phyloP scores from a whole-genome alignment of 1,139 yeast genomes.

The Spencermartinsiella ligniputridi region DNA sequence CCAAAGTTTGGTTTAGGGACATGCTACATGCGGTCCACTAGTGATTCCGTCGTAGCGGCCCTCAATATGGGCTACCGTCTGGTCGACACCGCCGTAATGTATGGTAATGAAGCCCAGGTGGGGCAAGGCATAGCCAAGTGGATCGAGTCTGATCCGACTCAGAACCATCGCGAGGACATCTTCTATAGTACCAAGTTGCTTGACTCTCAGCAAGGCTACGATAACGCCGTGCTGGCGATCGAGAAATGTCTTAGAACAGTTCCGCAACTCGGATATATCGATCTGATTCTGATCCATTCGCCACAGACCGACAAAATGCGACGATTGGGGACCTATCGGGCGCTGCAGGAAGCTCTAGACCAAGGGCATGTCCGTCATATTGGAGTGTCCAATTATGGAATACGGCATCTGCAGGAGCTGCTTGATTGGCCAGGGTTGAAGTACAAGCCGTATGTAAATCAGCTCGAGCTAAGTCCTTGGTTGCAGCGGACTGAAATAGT shows the following conservation, averaged over 20 bases:
- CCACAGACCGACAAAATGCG: slow-evolving; percentile 31
- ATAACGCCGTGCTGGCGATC: slow-evolving; percentile 52
- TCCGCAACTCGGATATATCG: slow-evolving; percentile 51
- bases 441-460: slow-evolving; percentile 47
- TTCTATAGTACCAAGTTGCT: slow-evolving; percentile 70
- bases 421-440: slow-evolving; percentile 37
- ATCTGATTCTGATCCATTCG: slow-evolving; percentile 39
- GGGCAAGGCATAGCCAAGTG: slow-evolving; percentile 51
- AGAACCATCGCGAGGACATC: slow-evolving; percentile 53
- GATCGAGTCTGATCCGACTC: slow-evolving; percentile 48
- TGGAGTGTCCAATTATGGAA: slow-evolving; percentile 46
- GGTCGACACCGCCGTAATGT: slow-evolving; percentile 17
- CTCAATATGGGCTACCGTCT: slow-evolving; percentile 46
- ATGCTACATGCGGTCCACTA: slow-evolving; percentile 26
- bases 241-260: slow-evolving; percentile 45
- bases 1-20: slow-evolving; percentile 42
- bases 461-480: slow-evolving; percentile 58
- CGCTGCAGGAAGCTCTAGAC: slow-evolving; percentile 40
- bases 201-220: slow-evolving; percentile 55
- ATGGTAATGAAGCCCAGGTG: slow-evolving; percentile 47
- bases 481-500: slow-evolving; percentile 52
- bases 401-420: slow-evolving; percentile 38
- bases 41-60: slow-evolving; percentile 36
- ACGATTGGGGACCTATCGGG: slow-evolving; percentile 41
- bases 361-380: slow-evolving; percentile 35